A percentile compares a stretch with the other conserved stretches of the same genome.
Evolutionary conservation across 768 basidiomycete species (phyloP).

Genomic region (Tulasnella sp.): DNA sequence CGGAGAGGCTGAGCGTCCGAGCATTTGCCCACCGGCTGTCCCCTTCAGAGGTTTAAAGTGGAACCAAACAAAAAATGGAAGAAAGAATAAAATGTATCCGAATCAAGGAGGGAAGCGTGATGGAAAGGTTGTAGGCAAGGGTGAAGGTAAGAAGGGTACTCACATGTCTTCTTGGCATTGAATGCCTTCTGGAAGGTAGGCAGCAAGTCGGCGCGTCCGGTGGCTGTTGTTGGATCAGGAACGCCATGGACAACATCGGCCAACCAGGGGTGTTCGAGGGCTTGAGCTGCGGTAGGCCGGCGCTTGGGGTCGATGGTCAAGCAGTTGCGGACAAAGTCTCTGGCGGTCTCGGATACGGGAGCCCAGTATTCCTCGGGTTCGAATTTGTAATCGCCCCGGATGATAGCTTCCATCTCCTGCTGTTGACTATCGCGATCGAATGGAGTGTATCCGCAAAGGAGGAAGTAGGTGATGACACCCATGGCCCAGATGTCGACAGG

Average conservation of each 20-base stretch:
- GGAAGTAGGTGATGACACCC: conserved; percentile 97
- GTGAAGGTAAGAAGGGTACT: conserved; percentile 24
- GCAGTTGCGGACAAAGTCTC: conserved; percentile 69
- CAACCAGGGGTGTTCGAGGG: conserved; percentile 72
- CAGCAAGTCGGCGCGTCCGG: conserved; percentile 60
- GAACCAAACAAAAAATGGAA: no score
- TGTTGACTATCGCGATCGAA: conserved; percentile 85
- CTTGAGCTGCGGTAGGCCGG: conserved; percentile 67
- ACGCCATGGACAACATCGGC: conserved; percentile 63
- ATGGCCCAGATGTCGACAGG: conserved; percentile 97
- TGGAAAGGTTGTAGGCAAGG: background rate
- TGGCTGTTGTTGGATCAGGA: conserved; percentile 41
- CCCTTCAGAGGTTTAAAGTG: no score
- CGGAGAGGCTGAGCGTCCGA: no score
- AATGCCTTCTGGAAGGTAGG: conserved; percentile 84
- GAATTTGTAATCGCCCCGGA: conserved; percentile 85
- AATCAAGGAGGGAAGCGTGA: no score
- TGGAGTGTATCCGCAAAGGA: conserved; percentile 88
- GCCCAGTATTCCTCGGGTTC: conserved; percentile 79
- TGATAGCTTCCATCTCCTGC: conserved; percentile 92
- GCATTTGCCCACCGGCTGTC: no score
- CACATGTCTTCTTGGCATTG: conserved; percentile 77
- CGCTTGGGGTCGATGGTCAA: conserved; percentile 69
- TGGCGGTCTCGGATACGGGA: conserved; percentile 71
- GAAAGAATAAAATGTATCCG: background rate